Conservation (phyloP, 441 rosid species). For the Populus hybrid region DNA sequence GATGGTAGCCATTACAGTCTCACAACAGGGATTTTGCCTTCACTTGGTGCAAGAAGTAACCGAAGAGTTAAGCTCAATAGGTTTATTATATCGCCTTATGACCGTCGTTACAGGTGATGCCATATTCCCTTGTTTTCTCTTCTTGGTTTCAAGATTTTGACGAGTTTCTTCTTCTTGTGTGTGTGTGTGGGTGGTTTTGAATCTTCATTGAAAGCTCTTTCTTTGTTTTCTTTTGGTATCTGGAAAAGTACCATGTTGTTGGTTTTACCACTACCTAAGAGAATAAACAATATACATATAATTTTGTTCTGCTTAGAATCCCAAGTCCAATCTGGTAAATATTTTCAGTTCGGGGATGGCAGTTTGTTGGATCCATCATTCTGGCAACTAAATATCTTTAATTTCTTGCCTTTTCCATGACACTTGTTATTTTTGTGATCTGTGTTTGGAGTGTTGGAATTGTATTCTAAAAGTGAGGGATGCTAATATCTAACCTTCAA, state of each 20-base stretch:
- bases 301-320: not conserved
- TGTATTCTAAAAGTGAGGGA: constrained; percentile 1
- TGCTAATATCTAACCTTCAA: not conserved
- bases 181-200: not conserved
- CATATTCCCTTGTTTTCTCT: not conserved
- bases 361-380: not conserved
- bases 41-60: constrained; percentile 90
- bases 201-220: not conserved
- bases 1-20: constrained; percentile 93
- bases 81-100: constrained; percentile 71
- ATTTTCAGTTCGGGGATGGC: not conserved
- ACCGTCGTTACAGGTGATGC: constrained; percentile 72
- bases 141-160: constrained; percentile 1
- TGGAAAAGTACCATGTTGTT: not conserved
- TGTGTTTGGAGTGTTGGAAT: constrained; percentile 9
- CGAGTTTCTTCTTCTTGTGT: not conserved
- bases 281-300: too few relatives aligned
- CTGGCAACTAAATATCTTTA: not conserved
- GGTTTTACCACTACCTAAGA: too few relatives aligned
- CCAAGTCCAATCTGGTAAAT: not conserved
- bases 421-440: not conserved
- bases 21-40: constrained; percentile 76
- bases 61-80: constrained; percentile 65
- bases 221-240: not conserved
- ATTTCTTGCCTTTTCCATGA: not conserved